Evolutionary conservation across 345 rosid genomes (phyloP), one percentile per base, ranked within the genome.

Genomic region (Lepidium aucheri): DNA sequence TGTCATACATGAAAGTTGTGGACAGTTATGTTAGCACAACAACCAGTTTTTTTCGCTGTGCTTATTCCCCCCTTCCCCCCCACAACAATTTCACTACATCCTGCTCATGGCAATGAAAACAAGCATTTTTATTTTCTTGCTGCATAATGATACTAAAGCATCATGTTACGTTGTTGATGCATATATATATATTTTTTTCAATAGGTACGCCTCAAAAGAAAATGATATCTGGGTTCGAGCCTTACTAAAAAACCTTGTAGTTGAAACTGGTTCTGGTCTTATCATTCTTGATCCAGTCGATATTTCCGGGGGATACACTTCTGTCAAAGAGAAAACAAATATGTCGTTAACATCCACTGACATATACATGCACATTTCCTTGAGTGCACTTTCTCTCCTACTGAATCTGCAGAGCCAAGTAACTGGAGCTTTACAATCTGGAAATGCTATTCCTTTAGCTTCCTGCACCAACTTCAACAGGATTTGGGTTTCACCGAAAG

Each of bases 261-360:
- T 94, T 51, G 99, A 94, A 82, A 83, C 97, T 67, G 99, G 97
- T 69, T 94, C 99, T 70, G 99, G 99, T 75, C 95, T 94, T 70
- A 77, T 83, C 67, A 84, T 94, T 79, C 81, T 94, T 54, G 95
- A 86, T 70, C 95, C 96, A 32, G 88, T 89, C 42, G 96, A 90
- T 83, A 76, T 94, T 53, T 90, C 97, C 0, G 91, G 88, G 42
- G 99, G 95, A 55, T 94, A 85, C 75, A 90, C 97, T 32, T 90
- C 95, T 54, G 83, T 90, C 59, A 88, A 84, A 70, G 97, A 90
- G 83, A 90, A 85, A 78, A 88, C 92, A 63, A 90, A 89, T 69
- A 80, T 90, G 73, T 90, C 97, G 65, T 64, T 94, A 73, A 78
- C 83, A 52, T 88, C 89, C 26, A 86, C 95, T 17, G 97, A 90